Evolutionary conservation across 2,329 filamentous ascomycete species (phyloP), one percentile per base, ranked within the genome.

Genomic region (Graphium sp.): DNA sequence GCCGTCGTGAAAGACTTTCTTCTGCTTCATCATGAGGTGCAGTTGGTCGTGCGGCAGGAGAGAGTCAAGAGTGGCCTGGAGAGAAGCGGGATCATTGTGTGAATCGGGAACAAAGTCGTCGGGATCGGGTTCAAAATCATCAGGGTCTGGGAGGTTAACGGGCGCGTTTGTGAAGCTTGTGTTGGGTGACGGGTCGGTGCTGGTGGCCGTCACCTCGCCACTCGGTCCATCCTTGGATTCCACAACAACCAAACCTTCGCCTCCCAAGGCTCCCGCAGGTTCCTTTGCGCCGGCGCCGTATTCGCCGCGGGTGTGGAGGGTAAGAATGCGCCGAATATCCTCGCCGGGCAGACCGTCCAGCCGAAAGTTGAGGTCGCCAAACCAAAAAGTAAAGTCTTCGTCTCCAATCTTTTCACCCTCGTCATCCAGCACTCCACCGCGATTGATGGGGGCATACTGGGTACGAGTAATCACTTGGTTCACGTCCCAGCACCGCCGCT

Each of bases 351-450:
- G 67, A 24, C 77, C 81, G 28, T 91, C 82, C 1, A 98, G 62
- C 18, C 89, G 72, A 45, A 94, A 98, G 47, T 98, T 98, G 23
- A 98, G 61, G 48, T 98, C 89, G 6, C 89, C 89, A 43, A 93
- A 81, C 83, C 87, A 95, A 44, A 98, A 94, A 0, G 75, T 73
- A 52, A 94, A 84, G 44, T 98, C 89, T 38, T 92, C 87, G 22
- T 91, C 80, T 1, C 82, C 85, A 37, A 98, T 75, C 20, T 60
- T 67, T 29, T 79, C 72, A 1, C 62, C 56, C 14, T 75, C 69
- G n/a, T 74, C 71, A 21, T 73, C 61, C 2, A 67, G 55, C 5
- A 77, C 69, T 7, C 79, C 74, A 0, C 65, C 58, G 33, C 76
- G 66, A 22, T 60, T 58, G 6, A 91, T 66, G 0, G 83, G 74